Evolutionary conservation across 2,329 filamentous ascomycete species (phyloP).

Genomic region (Aspergillus luchuensis): DNA sequence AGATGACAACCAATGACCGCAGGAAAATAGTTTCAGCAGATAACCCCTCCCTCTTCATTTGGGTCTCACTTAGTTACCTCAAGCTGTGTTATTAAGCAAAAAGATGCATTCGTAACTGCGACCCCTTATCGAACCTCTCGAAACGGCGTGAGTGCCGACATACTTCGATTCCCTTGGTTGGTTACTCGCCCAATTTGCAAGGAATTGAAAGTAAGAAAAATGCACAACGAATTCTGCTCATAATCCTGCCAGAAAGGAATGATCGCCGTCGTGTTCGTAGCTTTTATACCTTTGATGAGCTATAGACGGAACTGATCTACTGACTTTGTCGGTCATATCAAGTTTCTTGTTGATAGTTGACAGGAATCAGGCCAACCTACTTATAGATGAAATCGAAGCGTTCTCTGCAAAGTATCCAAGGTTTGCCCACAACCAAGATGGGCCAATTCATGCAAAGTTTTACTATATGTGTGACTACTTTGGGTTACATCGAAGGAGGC

Average conservation of each 20-base stretch:
- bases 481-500: neutral
- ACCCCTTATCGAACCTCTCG: neutral
- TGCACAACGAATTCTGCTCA: neutral
- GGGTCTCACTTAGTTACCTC: neutral
- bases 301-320: neutral
- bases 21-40: neutral
- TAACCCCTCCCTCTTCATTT: neutral
- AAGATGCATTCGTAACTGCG: neutral
- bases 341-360: neutral
- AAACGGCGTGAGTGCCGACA: constrained; percentile 3
- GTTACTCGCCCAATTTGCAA: neutral
- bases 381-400: constrained; percentile 2
- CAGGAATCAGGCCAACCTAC: neutral
- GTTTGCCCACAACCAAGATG: neutral
- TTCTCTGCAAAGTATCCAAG: constrained; percentile 3
- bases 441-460: neutral
- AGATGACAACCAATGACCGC: neutral
- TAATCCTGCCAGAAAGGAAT: neutral
- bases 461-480: constrained; percentile 5
- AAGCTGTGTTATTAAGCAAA: constrained; percentile 3
- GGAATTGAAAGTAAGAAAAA: neutral
- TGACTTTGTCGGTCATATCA: neutral
- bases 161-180: neutral
- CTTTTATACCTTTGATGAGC: neutral
- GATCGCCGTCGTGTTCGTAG: neutral